Evolutionary conservation across 2,329 filamentous ascomycete genomes (phyloP).

Genomic region (Penicillium sp.): DNA sequence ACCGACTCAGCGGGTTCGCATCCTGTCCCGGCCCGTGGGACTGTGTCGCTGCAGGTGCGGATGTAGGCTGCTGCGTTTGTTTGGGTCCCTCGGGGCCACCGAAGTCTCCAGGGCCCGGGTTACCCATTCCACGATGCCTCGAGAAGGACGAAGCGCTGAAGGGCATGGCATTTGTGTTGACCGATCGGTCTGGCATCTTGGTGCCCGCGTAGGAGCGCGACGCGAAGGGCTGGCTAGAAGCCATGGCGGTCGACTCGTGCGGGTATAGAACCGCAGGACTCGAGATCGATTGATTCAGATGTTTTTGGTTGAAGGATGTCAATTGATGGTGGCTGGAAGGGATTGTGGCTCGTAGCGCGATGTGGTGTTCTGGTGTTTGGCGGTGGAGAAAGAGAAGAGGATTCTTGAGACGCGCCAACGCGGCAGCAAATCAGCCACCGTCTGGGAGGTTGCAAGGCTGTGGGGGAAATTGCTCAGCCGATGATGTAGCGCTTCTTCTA

Average conservation of each 20-base stretch:
- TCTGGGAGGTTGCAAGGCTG: not conserved
- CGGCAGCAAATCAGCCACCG: slow-evolving; percentile 22
- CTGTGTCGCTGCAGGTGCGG: slow-evolving; percentile 45
- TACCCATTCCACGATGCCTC: slow-evolving; percentile 42
- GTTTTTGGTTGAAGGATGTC: not conserved
- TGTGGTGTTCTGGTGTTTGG: slow-evolving; percentile 22
- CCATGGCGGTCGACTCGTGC: slow-evolving; percentile 45
- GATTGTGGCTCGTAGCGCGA: slow-evolving; percentile 18
- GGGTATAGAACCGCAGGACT: slow-evolving; percentile 5
- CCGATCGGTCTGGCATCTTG: slow-evolving; percentile 56
- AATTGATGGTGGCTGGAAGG: slow-evolving; percentile 6
- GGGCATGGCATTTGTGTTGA: slow-evolving; percentile 46
- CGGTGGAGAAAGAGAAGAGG: slow-evolving; percentile 31
- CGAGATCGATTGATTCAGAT: not conserved
- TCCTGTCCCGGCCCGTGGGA: slow-evolving; percentile 50
- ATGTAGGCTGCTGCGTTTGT: slow-evolving; percentile 34
- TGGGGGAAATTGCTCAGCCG: not conserved
- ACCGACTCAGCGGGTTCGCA: slow-evolving; percentile 55
- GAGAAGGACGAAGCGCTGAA: slow-evolving; percentile 52
- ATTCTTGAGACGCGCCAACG: slow-evolving; percentile 33
- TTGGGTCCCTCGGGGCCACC: slow-evolving; percentile 33
- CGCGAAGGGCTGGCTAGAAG: slow-evolving; percentile 59
- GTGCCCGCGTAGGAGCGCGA: slow-evolving; percentile 58
- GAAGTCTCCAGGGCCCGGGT: slow-evolving; percentile 33
- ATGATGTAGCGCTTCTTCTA: too few species aligned